Base-by-base conservation (phyloP, 139 green algal genomes). In the Chlorella sp. region DNA sequence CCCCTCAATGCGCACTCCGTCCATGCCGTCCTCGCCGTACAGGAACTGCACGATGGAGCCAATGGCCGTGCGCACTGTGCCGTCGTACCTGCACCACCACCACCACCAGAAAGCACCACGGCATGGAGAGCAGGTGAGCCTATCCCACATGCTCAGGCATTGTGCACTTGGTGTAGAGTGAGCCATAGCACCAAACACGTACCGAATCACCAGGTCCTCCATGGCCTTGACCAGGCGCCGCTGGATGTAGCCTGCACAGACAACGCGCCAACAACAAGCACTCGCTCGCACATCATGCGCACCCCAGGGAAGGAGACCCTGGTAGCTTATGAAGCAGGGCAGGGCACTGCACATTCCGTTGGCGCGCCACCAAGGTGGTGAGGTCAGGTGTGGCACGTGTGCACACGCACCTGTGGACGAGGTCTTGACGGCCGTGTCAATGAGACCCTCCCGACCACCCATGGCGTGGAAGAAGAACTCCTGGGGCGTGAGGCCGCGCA, bases 381-480 rank as follows among this genome's bases (percentile, higher is more conserved):
- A n/a, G n/a, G n/a, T n/a, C n/a, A n/a, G n/a, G n/a, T n/a, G n/a
- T n/a, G n/a, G n/a, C n/a, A n/a, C n/a, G n/a, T n/a, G n/a, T n/a
- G n/a, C 31, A n/a, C n/a, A n/a, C 93, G 76, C 78, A 89, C 42
- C 91, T 72, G 93, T 98, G 65, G 90, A 92, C 6, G 90, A 96
- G 3, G 95, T 99, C 86, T 99, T 99, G 24, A 99, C 94, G 29
- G 96, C 96, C 2, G 96, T 99, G 79, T 99, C 96, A 71, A 99
- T 99, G 32, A 99, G 85, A 77, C 96, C 96, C 87, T 99, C 96
- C 5, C 96, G 92, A 26, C 96, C 96, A 73, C 94, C 95, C 95
- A 99, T 99, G 60, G 96, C 95, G 78, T 99, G 96, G 83, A 99
- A 99, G 88, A 98, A 99, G 74, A 99, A 97, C 89, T 99, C 96